Evolutionary conservation across 2,329 filamentous ascomycete species (phyloP).

Genomic region (Periconia sp.): DNA sequence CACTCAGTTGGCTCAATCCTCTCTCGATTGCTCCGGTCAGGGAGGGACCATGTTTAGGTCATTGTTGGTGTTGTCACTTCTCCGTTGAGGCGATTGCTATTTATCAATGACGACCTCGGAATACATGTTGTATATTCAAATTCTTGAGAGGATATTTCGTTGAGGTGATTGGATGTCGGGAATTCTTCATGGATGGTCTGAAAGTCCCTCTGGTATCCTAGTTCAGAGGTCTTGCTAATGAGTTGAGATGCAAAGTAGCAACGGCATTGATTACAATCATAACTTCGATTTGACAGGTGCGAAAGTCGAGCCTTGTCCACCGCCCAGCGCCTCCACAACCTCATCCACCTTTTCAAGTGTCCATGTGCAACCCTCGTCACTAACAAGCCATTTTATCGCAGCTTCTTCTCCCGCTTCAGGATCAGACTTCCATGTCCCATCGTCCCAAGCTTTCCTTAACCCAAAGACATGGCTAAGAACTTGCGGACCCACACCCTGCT

Average conservation of each 20-base stretch:
- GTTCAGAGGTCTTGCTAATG: too few relatives aligned
- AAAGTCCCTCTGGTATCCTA: too few relatives aligned
- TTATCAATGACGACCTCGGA: too few relatives aligned
- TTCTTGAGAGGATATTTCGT: too few relatives aligned
- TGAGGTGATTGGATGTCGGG: too few relatives aligned
- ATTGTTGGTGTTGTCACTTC: too few relatives aligned
- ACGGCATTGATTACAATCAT: conserved; percentile 2
- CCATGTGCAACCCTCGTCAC: conserved; percentile 67
- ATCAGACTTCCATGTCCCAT: conserved; percentile 59
- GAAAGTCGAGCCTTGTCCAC: conserved; percentile 32
- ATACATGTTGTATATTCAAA: too few relatives aligned
- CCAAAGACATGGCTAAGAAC: conserved; percentile 82
- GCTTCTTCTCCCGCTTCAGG: conserved; percentile 53
- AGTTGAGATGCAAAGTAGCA: neutral
- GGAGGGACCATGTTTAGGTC: too few relatives aligned
- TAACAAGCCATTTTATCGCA: conserved; percentile 62
- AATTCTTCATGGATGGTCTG: too few relatives aligned
- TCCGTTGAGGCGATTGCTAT: too few relatives aligned
- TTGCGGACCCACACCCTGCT: conserved; percentile 81
- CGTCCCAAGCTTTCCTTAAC: conserved; percentile 72
- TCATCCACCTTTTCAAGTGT: conserved; percentile 63
- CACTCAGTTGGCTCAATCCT: too few relatives aligned
- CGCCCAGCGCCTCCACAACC: conserved; percentile 51
- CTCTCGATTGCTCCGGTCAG: too few relatives aligned
- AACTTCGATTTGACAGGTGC: conserved; percentile 33